Base-by-base conservation (phyloP, 495 filamentous ascomycete genomes). In the Trichoderma parareesei region DNA sequence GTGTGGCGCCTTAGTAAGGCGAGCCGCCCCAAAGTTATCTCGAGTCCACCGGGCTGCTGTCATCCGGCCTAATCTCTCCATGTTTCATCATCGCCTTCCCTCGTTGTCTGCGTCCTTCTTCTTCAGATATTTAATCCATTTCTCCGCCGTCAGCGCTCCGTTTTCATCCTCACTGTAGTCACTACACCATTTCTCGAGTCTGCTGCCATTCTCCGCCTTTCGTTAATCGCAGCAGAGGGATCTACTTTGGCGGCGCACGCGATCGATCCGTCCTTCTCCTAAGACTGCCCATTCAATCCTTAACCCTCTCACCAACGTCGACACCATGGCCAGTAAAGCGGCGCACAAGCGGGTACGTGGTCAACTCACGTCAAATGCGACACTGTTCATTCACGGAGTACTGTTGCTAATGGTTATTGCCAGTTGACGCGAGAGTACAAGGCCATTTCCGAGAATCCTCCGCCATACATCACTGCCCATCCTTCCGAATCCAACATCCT, bases 361-460 rank as follows among this genome's bases (percentile, higher is more conserved):
- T 11, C n/a, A 5, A 5, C 6, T 37, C 16, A 37, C 3, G n/a
- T 6, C 18, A 38, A 49, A 13, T 27, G 27, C 27, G 27, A 27
- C 27, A 2, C 27, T 27, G 43, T n/a, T 14, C 38, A 18, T 2
- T 8, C 9, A 35, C 37, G 11, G 53, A 37, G 4, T 14, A 64
- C 37, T 37, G 46, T 8, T 10, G 41, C 63, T 67, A 65, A 68
- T 57, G 62, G 7, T 62, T 13, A 62, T 18, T 60, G 66, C 64
- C 70, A 94, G 91, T 88, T 98, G 72, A 90, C 90, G 68, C 90
- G 92, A 68, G 94, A 98, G 81, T 98, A 97, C 78, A 88, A 92
- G 79, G 83, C 85, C 71, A 96, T 98, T 71, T 84, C 90, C 70
- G 88, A 93, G 75, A 94, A 90, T 71, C 94, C 94, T 6, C 91